Evolutionary conservation across 2,329 filamentous ascomycete species (phyloP).

Genomic region (Penicillium sclerotigenum): DNA sequence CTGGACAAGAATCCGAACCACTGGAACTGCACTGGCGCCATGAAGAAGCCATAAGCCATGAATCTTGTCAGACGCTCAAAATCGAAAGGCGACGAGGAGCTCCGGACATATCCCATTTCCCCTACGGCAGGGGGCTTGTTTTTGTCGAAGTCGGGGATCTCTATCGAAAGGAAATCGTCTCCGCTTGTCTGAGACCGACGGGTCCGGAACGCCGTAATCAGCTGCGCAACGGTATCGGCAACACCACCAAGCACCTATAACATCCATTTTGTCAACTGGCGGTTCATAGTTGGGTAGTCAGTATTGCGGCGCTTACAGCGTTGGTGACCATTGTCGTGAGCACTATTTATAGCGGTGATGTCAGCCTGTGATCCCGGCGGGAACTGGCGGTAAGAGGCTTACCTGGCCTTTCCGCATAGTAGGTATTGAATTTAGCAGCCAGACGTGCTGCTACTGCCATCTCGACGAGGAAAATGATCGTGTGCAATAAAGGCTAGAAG

Average conservation of each 20-base stretch:
- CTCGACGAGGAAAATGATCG: conserved; percentile 80
- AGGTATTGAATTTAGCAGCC: conserved; percentile 83
- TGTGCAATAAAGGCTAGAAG: conserved; percentile 77
- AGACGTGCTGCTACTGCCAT: conserved; percentile 81
- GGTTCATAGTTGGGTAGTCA: not conserved
- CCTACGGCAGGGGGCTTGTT: conserved; percentile 66
- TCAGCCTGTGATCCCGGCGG: conserved; percentile 13
- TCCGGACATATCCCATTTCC: conserved; percentile 63
- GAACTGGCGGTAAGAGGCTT: conserved; percentile 32
- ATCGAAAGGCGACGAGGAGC: conserved; percentile 79
- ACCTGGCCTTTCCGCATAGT: conserved; percentile 88
- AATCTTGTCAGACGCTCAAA: conserved; percentile 92
- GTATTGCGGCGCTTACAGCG: conserved; percentile 56
- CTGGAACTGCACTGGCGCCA: conserved; percentile 91
- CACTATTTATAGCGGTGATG: conserved; percentile 50
- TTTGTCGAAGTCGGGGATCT: conserved; percentile 82
- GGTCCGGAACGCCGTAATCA: conserved; percentile 70
- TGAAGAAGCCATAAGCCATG: conserved; percentile 95
- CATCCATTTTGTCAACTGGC: conserved; percentile 13
- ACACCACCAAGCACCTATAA: conserved; percentile 77
- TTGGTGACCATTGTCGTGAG: conserved; percentile 99
- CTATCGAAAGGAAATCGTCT: conserved; percentile 74
- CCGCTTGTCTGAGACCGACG: conserved; percentile 60
- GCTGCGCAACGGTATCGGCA: conserved; percentile 93
- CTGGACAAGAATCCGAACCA: conserved; percentile 87